Evolutionary conservation across 495 filamentous ascomycete genomes (phyloP).

Genomic region (Letharia lupina): DNA sequence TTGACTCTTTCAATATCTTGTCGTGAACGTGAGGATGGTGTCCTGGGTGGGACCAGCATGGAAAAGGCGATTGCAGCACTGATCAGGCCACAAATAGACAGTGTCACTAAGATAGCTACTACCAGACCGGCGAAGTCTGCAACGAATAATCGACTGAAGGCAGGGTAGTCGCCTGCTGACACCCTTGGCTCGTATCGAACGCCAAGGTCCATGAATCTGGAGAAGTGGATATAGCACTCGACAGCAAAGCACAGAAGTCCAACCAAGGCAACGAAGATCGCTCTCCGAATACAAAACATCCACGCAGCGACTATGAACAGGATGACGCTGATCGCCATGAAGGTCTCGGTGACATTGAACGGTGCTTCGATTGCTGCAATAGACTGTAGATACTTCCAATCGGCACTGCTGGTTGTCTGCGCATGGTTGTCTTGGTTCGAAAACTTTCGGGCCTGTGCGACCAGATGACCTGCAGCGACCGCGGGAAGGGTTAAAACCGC

Average conservation of each 20-base stretch:
- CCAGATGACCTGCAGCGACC: conserved; percentile 18
- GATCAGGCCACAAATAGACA: not conserved
- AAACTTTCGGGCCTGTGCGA: conserved; percentile 3
- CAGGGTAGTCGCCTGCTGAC: not conserved
- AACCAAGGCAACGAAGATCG: conserved; percentile 5
- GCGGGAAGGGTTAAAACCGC: conserved; percentile 13
- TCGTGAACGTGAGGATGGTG: not conserved
- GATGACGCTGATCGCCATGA: conserved; percentile 7
- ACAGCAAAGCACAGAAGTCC: conserved; percentile 15
- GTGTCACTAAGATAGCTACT: not conserved
- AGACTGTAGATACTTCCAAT: not conserved
- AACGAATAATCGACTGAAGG: not conserved
- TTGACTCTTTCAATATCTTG: not conserved
- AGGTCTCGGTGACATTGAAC: conserved; percentile 13
- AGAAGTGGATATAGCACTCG: conserved; percentile 14
- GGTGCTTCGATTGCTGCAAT: conserved; percentile 13
- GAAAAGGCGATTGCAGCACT: not conserved
- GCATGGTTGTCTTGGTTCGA: not conserved
- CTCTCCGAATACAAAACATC: conserved; percentile 7
- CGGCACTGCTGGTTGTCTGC: not conserved
- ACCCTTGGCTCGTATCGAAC: not conserved
- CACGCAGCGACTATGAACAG: conserved; percentile 10
- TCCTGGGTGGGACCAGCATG: not conserved
- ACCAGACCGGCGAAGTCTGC: not conserved
- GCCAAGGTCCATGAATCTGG: not conserved